Percentiles rank a stretch among this genome's conserved stretches.
These are phyloP conservation scores for Eragrostis curvula DNA, from an alignment of 176 grass and related monocot genomes.

Conservation along the genomic window DNA sequence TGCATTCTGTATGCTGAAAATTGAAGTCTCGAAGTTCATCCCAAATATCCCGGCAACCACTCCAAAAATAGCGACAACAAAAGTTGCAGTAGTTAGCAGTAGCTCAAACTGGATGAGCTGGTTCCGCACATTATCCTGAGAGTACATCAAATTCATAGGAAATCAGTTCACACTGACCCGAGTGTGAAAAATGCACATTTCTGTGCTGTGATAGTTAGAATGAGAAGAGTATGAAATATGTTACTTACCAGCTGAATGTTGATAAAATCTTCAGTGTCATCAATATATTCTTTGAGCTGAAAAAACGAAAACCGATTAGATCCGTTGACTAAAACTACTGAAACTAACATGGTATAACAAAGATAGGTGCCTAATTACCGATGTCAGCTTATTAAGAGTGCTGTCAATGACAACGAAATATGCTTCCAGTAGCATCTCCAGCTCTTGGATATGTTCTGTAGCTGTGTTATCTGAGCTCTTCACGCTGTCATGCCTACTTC, in stretches of 20 bases:
- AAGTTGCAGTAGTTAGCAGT: conserved; percentile 82
- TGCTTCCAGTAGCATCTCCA: conserved; percentile 98
- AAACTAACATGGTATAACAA: conserved; percentile 7
- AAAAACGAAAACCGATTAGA: conserved; percentile 36
- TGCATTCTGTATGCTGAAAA: conserved; percentile 67
- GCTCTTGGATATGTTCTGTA: conserved; percentile 82
- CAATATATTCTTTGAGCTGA: conserved; percentile 97
- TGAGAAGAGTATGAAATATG: conserved; percentile 12
- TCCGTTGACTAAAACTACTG: background rate
- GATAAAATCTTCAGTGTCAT: conserved; percentile 99
- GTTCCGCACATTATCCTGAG: conserved; percentile 90
- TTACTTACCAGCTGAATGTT: conserved; percentile 93
- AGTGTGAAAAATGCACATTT: background rate
- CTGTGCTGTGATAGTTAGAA: background rate
- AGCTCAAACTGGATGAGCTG: conserved; percentile 95
- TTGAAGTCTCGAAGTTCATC: conserved; percentile 76
- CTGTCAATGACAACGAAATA: conserved; percentile 99
- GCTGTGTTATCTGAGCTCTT: conserved; percentile 63
- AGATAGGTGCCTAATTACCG: conserved; percentile 48
- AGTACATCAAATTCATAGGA: background rate
- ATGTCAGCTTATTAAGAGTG: conserved; percentile 92
- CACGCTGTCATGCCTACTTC: conserved; percentile 85
- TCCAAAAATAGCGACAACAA: conserved; percentile 85
- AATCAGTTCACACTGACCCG: background rate
- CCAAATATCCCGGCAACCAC: conserved; percentile 90